These are phyloP conservation scores for Cicer yamashitae DNA, from an alignment of 306 rosid species.

Conservation along the genomic window DNA sequence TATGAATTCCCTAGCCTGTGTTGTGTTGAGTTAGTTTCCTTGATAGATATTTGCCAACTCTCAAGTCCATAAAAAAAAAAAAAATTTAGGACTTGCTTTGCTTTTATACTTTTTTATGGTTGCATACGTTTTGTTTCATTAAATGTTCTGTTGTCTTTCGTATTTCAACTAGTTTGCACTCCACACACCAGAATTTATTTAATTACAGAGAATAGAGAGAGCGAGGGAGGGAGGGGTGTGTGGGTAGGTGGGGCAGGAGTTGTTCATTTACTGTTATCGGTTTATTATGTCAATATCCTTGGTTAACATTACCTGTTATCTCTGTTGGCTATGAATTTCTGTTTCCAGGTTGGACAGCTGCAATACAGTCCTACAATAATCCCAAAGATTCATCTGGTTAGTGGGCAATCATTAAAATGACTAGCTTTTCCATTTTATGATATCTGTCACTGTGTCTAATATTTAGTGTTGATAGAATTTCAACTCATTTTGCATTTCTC, in stretches of 20 bases:
- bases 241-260: background rate
- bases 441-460: conserved; percentile 7
- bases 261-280: conserved; percentile 30
- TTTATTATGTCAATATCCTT: conserved; percentile 34
- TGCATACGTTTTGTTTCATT: conserved; percentile 23
- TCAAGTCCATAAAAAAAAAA: conserved; percentile 26
- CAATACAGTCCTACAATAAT: conserved; percentile 58
- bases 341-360: conserved; percentile 73
- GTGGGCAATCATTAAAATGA: conserved; percentile 43
- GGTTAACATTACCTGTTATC: conserved; percentile 31
- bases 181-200: conserved; percentile 15
- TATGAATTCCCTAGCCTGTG: conserved; percentile 3
- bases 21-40: conserved; percentile 27
- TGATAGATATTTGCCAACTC: conserved; percentile 12
- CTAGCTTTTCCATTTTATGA: conserved; percentile 36
- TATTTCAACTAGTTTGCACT: conserved; percentile 37
- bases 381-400: conserved; percentile 66
- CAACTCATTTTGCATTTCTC: conserved; percentile 27
- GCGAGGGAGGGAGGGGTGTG: background rate
- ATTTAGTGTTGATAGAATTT: conserved; percentile 28
- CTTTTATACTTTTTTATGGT: conserved; percentile 23
- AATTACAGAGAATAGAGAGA: conserved; percentile 10
- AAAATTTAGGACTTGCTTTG: conserved; percentile 11
- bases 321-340: conserved; percentile 39
- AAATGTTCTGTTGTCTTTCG: conserved; percentile 24